phyloP scores from a whole-genome alignment of 192 early-diverging fungal species.

The Obelidium mucronatum region DNA sequence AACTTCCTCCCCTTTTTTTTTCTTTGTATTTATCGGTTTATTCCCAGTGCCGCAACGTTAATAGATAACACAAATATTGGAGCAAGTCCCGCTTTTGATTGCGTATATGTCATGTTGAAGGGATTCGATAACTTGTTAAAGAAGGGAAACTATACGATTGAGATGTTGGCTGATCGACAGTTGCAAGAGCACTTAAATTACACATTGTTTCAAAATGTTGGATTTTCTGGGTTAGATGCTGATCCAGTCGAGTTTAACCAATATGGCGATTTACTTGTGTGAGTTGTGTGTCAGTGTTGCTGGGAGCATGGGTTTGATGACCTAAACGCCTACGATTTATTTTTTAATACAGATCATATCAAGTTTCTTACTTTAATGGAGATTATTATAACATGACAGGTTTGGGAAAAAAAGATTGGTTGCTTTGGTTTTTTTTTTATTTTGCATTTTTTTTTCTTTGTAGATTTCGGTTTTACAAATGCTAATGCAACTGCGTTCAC shows the following conservation, averaged over 20 bases:
- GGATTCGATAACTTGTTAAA: not conserved
- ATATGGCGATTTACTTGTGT: constrained; percentile 5
- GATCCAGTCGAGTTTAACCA: not conserved
- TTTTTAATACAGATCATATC: constrained; percentile 9
- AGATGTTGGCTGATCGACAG: not conserved
- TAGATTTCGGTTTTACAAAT: constrained; percentile 9
- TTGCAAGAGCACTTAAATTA: constrained; percentile 3
- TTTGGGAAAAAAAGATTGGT: no score
- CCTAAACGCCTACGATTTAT: no score
- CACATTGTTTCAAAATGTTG: constrained; percentile 5
- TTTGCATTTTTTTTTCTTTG: no score
- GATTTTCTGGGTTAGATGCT: not conserved
- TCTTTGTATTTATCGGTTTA: no score
- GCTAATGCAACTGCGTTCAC: not conserved
- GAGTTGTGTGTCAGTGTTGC: no score
- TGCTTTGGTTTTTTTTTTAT: no score
- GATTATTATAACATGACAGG: not conserved
- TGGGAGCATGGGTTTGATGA: no score
- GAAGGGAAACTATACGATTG: not conserved
- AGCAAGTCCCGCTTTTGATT: not conserved
- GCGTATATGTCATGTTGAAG: constrained; percentile 6
- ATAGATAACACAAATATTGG: not conserved
- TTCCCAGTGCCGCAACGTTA: no score
- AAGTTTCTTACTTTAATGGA: constrained; percentile 10
- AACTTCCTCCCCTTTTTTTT: no score